Base-by-base conservation (phyloP, 148 eudicot species). In the Vaccinium macrocarpon region DNA sequence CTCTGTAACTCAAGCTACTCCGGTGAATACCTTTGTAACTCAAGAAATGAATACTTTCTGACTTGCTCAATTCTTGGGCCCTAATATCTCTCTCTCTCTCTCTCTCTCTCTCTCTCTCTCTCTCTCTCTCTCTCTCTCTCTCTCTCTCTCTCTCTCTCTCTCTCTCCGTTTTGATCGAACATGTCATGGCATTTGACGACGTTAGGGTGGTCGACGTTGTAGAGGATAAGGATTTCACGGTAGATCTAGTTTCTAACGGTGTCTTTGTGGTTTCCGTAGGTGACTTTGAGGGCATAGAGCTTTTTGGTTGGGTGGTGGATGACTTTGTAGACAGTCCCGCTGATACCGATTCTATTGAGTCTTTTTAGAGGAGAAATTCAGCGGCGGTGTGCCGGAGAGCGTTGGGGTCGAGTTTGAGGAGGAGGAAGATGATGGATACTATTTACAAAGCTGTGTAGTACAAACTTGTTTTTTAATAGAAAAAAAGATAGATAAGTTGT, bases 291-390 rank as follows among this genome's bases (percentile, higher is more conserved):
- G 13, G 85, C 87, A 50, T 83, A 88, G 23, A 84, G 42, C 82
- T 68, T 8, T 85, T 86, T 88, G 13, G 95, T 84, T 4, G 92
- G 93, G 0, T 90, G 94, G 87, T 92, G 97, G 49, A 88, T 82
- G 56, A 95, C 98, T 64, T 92, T 92, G 91, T 95, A 93, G 38
- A 95, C 97, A 0, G 97, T 95, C 4, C 98, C 98, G 6, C 98
- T 97, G 10, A 89, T 90, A 1, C 98, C 98, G 86, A 95, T 90
- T 38, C 95, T 91, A 83, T 89, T 91, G 48, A 92, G 57, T 27
- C 90, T 87, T 42, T 91, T 93, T 0, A 95, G 88, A 52, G 91
- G 94, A 86, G 85, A 90, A 89, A 50, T 78, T 84, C 4, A 88
- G 16, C 23, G 57, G 59, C 14, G 77, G 42, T 3, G 18, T 50